phyloP scores from a whole-genome alignment of 1,284 basidiomycete genomes.

The Pseudozyma hubeiensis region DNA sequence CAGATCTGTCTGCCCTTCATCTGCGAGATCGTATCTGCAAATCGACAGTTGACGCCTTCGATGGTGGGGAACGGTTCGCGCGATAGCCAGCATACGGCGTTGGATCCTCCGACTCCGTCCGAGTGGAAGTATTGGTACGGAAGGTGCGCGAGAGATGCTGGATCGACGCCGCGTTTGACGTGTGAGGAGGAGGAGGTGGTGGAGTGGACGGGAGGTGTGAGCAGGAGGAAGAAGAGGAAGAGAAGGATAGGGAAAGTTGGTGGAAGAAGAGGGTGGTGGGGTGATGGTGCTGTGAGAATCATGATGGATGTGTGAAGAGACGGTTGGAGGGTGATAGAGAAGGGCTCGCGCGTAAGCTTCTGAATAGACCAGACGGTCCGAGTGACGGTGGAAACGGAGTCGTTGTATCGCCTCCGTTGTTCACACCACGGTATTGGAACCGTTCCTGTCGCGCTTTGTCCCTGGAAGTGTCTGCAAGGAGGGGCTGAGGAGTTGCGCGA shows the following conservation, averaged over 20 bases:
- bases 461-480: too few species aligned
- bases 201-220: background rate
- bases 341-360: too few species aligned
- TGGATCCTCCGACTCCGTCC: slow-evolving; percentile 23
- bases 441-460: too few species aligned
- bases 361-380: too few species aligned
- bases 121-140: slow-evolving; percentile 46
- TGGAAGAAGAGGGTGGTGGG: background rate
- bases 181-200: too few species aligned
- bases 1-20: slow-evolving; percentile 40
- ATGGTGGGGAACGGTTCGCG: slow-evolving; percentile 19
- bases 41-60: slow-evolving; percentile 26
- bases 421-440: too few species aligned
- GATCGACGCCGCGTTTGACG: slow-evolving; percentile 5
- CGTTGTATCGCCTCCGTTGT: too few species aligned
- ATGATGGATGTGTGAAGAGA: background rate
- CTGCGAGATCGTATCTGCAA: slow-evolving; percentile 36
- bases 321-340: too few species aligned
- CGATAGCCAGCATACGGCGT: slow-evolving; percentile 41
- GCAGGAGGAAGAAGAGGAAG: background rate
- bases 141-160: slow-evolving; percentile 1
- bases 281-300: too few species aligned
- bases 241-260: background rate
- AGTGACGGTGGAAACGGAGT: too few species aligned
- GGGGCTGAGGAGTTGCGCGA: too few species aligned